Evolutionary conservation across 345 rosid genomes (phyloP).

Genomic region (Citrus sp.): DNA sequence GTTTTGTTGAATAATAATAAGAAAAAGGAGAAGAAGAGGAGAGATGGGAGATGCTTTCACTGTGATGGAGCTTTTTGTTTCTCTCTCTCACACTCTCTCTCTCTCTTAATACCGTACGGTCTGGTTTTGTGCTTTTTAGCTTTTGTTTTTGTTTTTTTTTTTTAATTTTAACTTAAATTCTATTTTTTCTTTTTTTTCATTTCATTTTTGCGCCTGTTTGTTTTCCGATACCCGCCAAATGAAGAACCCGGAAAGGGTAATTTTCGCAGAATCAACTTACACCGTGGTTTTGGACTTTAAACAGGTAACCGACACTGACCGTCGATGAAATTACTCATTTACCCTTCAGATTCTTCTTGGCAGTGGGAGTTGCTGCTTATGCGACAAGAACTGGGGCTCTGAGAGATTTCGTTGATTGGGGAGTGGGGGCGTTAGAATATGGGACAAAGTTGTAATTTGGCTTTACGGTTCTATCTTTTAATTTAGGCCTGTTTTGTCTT

Average conservation of each 20-base stretch:
- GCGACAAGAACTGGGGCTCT: background rate
- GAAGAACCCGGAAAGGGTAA: slow-evolving; percentile 13
- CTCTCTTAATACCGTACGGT: slow-evolving; percentile 36
- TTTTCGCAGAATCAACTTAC: slow-evolving; percentile 17
- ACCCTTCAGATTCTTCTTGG: background rate
- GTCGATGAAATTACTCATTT: background rate
- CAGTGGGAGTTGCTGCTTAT: background rate
- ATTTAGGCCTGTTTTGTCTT: background rate
- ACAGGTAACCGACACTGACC: slow-evolving; percentile 34
- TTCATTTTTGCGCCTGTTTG: background rate
- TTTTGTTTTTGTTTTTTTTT: background rate
- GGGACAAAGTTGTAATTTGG: background rate
- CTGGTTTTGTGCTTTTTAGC: slow-evolving; percentile 9
- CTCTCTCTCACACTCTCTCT: slow-evolving; percentile 5
- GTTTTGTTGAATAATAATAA: background rate
- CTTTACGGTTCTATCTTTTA: background rate
- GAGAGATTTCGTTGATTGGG: background rate
- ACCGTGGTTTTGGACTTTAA: background rate
- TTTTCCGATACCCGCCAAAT: slow-evolving; percentile 27
- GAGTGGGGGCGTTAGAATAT: no score
- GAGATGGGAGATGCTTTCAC: slow-evolving; percentile 33
- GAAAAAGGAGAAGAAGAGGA: slow-evolving; percentile 13
- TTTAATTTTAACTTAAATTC: background rate
- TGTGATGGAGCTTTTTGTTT: slow-evolving; percentile 20
- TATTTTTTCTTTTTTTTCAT: background rate